Base-by-base conservation (phyloP, 371 early-diverging fungal species). In the Nosema muscidifuracis region DNA sequence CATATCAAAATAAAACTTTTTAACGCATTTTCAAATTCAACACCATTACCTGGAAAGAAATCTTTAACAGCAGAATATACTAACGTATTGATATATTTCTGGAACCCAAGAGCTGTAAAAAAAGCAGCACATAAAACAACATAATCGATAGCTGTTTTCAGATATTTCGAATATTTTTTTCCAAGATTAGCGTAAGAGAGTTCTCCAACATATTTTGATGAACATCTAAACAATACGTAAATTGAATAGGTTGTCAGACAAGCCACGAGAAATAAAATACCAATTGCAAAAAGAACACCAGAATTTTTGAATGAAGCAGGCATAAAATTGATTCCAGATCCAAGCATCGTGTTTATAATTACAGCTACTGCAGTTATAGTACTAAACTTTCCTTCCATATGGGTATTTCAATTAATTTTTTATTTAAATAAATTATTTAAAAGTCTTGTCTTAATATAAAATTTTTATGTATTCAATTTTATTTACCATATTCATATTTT, bases 271-370 rank as follows among this genome's bases (percentile, higher is more conserved):
- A 53, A 53, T 53, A 53, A 26, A 2, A 53, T 26, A 53, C 22
- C 28, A 26, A 53, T 15, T 26, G 7, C 28, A 53, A 26, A 7
- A 4, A 53, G 2, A 2, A 3, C 1, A 7, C 55, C 55, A 53
- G 55, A 20, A 26, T 53, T 53, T 3, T 53, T 53, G 24, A 53
- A 53, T 15, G 55, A 2, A 24, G 55, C 22, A 3, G 55, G 55
- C 55, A 53, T 53, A 53, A 9, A 53, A 28, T 53, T 53, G 4
- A 53, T 53, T 12, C 55, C 55, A 24, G 55, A 24, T 26, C 55
- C 55, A 3, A 53, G 20, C 22, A 26, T 26, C 7, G 55, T 24
- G 4, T 7, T 26, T 9, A 53, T 53, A 12, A 53, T 26, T 6
- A 3, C 6, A 53, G 12, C 9, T 24, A 53, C 12, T 26, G 55